Evolutionary conservation across 1,284 basidiomycete species (phyloP).

Genomic region (Austroboletus niveus): DNA sequence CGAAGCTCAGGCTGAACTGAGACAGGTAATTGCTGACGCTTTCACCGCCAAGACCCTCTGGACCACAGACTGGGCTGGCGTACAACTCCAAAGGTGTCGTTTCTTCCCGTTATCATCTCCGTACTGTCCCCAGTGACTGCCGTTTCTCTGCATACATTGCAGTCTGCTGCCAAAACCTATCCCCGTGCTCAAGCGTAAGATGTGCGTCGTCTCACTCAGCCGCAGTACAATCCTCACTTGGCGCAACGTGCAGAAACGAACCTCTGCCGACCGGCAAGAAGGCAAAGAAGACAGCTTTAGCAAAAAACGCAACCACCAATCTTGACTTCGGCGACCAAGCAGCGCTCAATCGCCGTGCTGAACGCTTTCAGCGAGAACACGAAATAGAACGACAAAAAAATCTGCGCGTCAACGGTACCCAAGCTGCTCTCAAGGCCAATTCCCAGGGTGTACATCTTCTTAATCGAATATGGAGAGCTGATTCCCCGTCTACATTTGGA

Average conservation of each 20-base stretch:
- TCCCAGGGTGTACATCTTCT: slow-evolving; percentile 50
- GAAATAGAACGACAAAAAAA: slow-evolving; percentile 73
- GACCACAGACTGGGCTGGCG: slow-evolving; percentile 84
- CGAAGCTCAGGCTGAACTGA: slow-evolving; percentile 78
- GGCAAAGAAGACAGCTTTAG: slow-evolving; percentile 58
- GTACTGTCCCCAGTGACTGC: slow-evolving; percentile 23
- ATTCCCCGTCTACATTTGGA: slow-evolving; percentile 43
- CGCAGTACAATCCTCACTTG: neutral
- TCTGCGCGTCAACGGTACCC: slow-evolving; percentile 26
- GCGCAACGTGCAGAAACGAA: slow-evolving; percentile 39
- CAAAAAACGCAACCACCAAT: slow-evolving; percentile 40
- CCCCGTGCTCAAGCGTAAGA: slow-evolving; percentile 65
- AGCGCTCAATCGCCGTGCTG: slow-evolving; percentile 66
- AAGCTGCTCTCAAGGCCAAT: slow-evolving; percentile 45
- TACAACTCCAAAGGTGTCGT: slow-evolving; percentile 75
- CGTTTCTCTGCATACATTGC: slow-evolving; percentile 11
- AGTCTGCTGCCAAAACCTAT: slow-evolving; percentile 68
- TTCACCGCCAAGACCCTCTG: slow-evolving; percentile 77
- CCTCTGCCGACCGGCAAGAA: slow-evolving; percentile 54
- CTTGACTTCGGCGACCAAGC: slow-evolving; percentile 63
- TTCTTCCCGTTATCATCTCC: slow-evolving; percentile 2
- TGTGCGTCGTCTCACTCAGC: slow-evolving; percentile 37
- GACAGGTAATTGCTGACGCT: slow-evolving; percentile 84
- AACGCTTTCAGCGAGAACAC: slow-evolving; percentile 79
- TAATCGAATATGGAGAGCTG: slow-evolving; percentile 45